Evolutionary conservation across 805 yeast genomes (phyloP).

Genomic region (Teunomyces cretensis): DNA sequence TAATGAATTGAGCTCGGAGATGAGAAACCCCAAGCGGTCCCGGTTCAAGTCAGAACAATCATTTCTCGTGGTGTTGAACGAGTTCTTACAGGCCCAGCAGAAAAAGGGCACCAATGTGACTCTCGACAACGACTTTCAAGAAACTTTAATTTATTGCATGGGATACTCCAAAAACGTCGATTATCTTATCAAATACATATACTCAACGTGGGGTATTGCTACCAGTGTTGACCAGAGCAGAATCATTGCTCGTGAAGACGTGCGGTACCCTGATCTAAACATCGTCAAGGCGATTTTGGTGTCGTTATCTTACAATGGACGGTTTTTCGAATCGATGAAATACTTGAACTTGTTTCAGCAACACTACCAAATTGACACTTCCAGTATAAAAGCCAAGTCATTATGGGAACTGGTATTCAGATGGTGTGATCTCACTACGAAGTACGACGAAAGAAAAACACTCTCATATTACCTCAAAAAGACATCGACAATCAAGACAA

Average conservation of each 20-base stretch:
- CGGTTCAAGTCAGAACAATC: slow-evolving; percentile 15
- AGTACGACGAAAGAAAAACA: slow-evolving; percentile 25
- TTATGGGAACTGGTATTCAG: slow-evolving; percentile 40
- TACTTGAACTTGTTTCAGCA: slow-evolving; percentile 37
- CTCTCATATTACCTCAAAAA: slow-evolving; percentile 26
- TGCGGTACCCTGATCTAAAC: slow-evolving; percentile 22
- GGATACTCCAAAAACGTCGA: slow-evolving; percentile 25
- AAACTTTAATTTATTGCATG: slow-evolving; percentile 32
- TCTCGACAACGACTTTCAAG: slow-evolving; percentile 22
- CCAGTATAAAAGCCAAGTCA: slow-evolving; percentile 14
- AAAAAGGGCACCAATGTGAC: slow-evolving; percentile 5
- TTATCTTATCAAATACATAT: slow-evolving; percentile 24
- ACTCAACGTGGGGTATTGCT: slow-evolving; percentile 32
- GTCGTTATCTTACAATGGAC: slow-evolving; percentile 30
- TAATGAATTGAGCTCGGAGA: slow-evolving; percentile 15
- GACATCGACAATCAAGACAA: slow-evolving; percentile 8
- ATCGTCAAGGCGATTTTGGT: slow-evolving; percentile 30
- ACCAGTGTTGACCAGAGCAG: slow-evolving; percentile 1
- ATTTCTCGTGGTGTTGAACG: slow-evolving; percentile 24
- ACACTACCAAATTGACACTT: slow-evolving; percentile 23
- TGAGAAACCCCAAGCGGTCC: slow-evolving; percentile 20
- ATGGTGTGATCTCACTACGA: slow-evolving; percentile 38
- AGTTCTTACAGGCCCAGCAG: slow-evolving; percentile 16
- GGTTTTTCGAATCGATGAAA: slow-evolving; percentile 32
- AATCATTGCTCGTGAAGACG: slow-evolving; percentile 11